A percentile compares a stretch with the other conserved stretches of the same genome.
Evolutionary conservation across 2,329 filamentous ascomycete genomes (phyloP).

Genomic region (Alternaria infectoria): DNA sequence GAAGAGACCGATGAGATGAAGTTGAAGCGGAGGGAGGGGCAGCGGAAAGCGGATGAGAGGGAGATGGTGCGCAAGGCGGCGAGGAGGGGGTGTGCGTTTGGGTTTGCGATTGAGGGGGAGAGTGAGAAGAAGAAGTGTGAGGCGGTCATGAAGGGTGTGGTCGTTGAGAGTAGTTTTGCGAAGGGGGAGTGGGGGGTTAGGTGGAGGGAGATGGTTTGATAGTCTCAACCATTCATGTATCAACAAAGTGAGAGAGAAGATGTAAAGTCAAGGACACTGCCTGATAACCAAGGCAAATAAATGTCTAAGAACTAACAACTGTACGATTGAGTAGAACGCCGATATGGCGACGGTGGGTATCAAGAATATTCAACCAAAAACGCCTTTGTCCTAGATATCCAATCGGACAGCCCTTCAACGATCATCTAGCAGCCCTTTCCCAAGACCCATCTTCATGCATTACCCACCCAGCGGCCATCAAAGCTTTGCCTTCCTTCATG

Average conservation of each 20-base stretch:
- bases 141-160: conserved; percentile 63
- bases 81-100: conserved; percentile 65
- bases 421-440: neutral
- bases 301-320: neutral
- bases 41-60: conserved; percentile 56
- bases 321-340: conserved; percentile 9
- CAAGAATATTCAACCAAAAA: conserved; percentile 15
- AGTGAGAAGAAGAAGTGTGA: conserved; percentile 58
- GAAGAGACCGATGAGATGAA: conserved; percentile 61
- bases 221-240: no score
- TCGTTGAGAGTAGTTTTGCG: conserved; percentile 66
- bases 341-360: conserved; percentile 23
- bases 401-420: neutral
- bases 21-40: conserved; percentile 57
- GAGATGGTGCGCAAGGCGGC: conserved; percentile 70
- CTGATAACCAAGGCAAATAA: neutral
- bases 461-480: conserved; percentile 16
- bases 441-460: conserved; percentile 7
- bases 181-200: conserved; percentile 66
- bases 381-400: neutral
- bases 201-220: conserved; percentile 57
- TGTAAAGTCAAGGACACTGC: neutral
- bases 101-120: conserved; percentile 48
- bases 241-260: no score
- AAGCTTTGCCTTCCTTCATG: conserved; percentile 21